Evolutionary conservation across 495 filamentous ascomycete species (phyloP).

Genomic region (Xylaria castorea): DNA sequence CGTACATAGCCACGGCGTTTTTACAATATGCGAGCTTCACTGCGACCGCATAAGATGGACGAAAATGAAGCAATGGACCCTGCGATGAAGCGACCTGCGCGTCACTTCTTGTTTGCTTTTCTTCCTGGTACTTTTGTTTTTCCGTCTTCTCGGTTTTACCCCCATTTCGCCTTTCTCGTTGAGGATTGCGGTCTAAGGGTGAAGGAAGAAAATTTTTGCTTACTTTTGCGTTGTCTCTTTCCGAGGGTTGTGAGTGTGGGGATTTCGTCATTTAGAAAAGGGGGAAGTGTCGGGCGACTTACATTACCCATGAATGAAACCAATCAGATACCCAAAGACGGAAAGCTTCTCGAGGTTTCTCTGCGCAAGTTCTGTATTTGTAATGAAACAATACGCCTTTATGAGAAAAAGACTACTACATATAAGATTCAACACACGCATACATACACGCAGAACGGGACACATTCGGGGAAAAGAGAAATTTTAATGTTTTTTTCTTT

Average conservation of each 20-base stretch:
- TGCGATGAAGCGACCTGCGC: neutral
- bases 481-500: neutral
- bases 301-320: slow-evolving; percentile 19
- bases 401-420: slow-evolving; percentile 30
- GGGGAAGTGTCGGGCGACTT: slow-evolving; percentile 35
- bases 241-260: neutral
- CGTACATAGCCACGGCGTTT: slow-evolving; percentile 36
- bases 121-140: neutral
- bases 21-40: slow-evolving; percentile 31
- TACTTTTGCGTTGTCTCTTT: slow-evolving; percentile 26
- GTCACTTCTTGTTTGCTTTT: slow-evolving; percentile 13
- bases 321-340: slow-evolving; percentile 39
- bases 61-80: slow-evolving; percentile 13
- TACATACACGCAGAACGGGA: neutral
- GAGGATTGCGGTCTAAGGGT: neutral
- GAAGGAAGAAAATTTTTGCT: neutral
- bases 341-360: slow-evolving; percentile 26
- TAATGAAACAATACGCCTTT: slow-evolving; percentile 33
- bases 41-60: slow-evolving; percentile 43
- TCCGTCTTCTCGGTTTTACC: neutral
- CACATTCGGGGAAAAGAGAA: neutral
- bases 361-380: slow-evolving; percentile 37
- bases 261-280: slow-evolving; percentile 34
- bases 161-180: neutral
- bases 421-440: slow-evolving; percentile 21